Percentiles rank a stretch among this genome's conserved stretches.
Evolutionary conservation across 352 stramenopile genomes (phyloP).

Genomic region (Phytophthora meadii): DNA sequence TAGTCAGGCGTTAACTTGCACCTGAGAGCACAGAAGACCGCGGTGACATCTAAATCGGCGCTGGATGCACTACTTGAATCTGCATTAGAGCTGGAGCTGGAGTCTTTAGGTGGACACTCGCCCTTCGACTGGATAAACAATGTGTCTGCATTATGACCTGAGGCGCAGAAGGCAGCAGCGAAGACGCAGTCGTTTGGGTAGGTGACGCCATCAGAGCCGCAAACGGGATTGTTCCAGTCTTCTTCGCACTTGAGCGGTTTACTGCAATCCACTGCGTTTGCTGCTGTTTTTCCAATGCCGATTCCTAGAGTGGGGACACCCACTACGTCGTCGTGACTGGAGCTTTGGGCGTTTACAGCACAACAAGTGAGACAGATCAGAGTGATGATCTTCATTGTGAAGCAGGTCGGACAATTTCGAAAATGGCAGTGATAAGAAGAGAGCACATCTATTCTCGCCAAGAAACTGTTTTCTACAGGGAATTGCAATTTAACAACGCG

Average conservation of each 20-base stretch:
- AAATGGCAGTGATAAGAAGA: background rate
- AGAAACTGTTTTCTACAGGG: too few species aligned
- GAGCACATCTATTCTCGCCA: too few species aligned
- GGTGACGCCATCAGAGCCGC: slow-evolving; percentile 46
- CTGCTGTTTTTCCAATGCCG: slow-evolving; percentile 6
- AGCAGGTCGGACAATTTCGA: background rate
- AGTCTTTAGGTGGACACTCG: slow-evolving; percentile 9
- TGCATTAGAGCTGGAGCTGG: background rate
- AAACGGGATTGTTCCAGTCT: slow-evolving; percentile 34
- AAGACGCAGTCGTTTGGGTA: slow-evolving; percentile 54
- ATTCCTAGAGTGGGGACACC: slow-evolving; percentile 4
- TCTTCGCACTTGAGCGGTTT: slow-evolving; percentile 18
- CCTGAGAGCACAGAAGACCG: slow-evolving; percentile 38
- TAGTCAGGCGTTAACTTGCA: slow-evolving; percentile 41
- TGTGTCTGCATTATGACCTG: background rate
- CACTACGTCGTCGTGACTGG: background rate
- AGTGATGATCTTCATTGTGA: background rate
- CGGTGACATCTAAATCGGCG: slow-evolving; percentile 22
- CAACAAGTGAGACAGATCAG: slow-evolving; percentile 1
- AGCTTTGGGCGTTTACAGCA: slow-evolving; percentile 9
- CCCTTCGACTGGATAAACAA: slow-evolving; percentile 33
- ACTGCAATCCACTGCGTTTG: slow-evolving; percentile 23
- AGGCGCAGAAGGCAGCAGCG: slow-evolving; percentile 23
- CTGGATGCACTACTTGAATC: background rate
- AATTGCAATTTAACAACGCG: too few species aligned